Evolutionary conservation across 495 filamentous ascomycete species (phyloP).

Genomic region (Xylaria intraflava): DNA sequence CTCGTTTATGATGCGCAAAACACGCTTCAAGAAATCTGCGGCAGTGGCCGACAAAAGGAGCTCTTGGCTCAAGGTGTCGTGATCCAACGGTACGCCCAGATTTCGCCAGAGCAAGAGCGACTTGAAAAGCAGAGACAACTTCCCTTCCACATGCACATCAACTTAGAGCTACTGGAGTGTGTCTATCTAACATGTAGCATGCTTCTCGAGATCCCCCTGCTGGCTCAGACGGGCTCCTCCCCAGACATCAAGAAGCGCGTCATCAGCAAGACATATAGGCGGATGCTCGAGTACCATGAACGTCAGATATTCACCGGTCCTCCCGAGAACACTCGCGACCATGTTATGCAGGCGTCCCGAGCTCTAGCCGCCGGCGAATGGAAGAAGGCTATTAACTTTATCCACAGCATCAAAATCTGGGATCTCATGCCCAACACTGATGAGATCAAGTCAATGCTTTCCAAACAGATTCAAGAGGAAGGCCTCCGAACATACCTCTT

Average conservation of each 20-base stretch:
- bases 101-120: constrained; percentile 94
- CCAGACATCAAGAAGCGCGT: constrained; percentile 95
- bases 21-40: constrained; percentile 94
- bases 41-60: constrained; percentile 94
- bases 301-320: constrained; percentile 98
- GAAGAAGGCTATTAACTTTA: constrained; percentile 90
- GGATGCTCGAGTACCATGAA: constrained; percentile 99
- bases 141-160: constrained; percentile 99
- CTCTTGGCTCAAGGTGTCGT: constrained; percentile 95
- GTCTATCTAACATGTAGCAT: constrained; percentile 98
- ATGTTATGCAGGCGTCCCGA: constrained; percentile 98
- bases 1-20: constrained; percentile 96
- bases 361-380: constrained; percentile 94
- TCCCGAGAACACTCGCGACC: constrained; percentile 96
- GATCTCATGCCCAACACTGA: constrained; percentile 86
- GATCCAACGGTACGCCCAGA: constrained; percentile 90
- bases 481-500: constrained; percentile 97
- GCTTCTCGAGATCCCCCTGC: constrained; percentile 94
- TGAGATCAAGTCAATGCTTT: constrained; percentile 92
- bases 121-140: constrained; percentile 93
- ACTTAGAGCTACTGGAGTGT: constrained; percentile 94
- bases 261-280: constrained; percentile 99
- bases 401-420: constrained; percentile 99
- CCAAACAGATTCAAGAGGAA: constrained; percentile 96
- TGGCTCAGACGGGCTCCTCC: constrained; percentile 91